phyloP scores from a whole-genome alignment of 2,329 filamentous ascomycete genomes.

The Penicillium occitanis region DNA sequence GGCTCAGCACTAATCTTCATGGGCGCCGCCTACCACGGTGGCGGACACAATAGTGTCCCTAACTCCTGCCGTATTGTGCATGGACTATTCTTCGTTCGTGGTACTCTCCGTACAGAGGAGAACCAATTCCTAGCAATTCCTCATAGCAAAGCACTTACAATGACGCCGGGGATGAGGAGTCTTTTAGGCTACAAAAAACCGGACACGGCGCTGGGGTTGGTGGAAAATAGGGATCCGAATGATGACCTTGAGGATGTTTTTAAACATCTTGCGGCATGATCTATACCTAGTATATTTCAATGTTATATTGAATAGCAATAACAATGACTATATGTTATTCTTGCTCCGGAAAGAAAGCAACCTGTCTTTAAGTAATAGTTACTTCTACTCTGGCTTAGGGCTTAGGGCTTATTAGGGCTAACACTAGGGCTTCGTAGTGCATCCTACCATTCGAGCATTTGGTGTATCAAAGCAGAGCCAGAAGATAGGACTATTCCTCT shows the following conservation, averaged over 20 bases:
- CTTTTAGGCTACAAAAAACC: conserved; percentile 39
- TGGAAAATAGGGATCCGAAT: conserved; percentile 31
- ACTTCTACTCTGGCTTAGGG: neutral
- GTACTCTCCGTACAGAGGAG: conserved; percentile 34
- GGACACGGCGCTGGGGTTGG: conserved; percentile 32
- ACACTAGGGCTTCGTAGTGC: neutral
- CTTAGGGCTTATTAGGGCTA: neutral
- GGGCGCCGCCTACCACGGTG: conserved; percentile 35
- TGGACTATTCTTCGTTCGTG: conserved; percentile 34
- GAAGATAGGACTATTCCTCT: no score
- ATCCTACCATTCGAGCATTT: no score
- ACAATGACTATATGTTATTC: neutral
- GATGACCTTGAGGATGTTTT: conserved; percentile 23
- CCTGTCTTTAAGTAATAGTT: neutral
- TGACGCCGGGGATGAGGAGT: conserved; percentile 35
- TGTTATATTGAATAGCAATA: neutral
- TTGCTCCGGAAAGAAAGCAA: neutral
- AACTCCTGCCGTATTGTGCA: conserved; percentile 31
- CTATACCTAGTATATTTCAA: neutral
- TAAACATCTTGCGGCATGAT: neutral
- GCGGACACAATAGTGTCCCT: conserved; percentile 31
- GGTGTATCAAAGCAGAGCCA: no score
- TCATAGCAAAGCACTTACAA: conserved; percentile 30
- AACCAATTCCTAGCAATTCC: conserved; percentile 38
- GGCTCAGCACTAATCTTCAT: conserved; percentile 41